phyloP scores from a whole-genome alignment of 257 asterid genomes.

The Solanum chiquidenum region DNA sequence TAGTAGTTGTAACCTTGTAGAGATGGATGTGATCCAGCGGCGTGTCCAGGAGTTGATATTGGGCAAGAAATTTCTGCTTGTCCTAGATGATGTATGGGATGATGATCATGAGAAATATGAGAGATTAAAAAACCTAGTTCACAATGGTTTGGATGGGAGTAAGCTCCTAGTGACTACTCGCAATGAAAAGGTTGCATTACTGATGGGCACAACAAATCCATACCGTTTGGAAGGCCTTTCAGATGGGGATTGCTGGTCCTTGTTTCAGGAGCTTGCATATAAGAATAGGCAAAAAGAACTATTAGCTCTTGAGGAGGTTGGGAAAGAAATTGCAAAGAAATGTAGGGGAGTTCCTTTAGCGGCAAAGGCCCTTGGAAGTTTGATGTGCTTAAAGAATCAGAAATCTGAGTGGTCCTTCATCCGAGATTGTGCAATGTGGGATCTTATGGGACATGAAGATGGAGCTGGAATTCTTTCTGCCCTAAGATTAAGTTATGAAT shows the following conservation, averaged over 20 bases:
- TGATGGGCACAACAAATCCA: constrained; percentile 13
- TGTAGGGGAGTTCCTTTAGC: constrained; percentile 69
- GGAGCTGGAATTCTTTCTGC: constrained; percentile 38
- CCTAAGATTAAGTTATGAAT: constrained; percentile 47
- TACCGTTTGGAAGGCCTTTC: constrained; percentile 41
- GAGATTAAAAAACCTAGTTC: neutral
- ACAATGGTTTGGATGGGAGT: neutral
- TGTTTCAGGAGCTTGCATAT: constrained; percentile 24
- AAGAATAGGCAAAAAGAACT: constrained; percentile 12
- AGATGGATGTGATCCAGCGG: neutral
- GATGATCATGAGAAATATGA: neutral
- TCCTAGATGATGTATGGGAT: constrained; percentile 12
- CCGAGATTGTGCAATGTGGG: constrained; percentile 48
- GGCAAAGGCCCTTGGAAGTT: constrained; percentile 55
- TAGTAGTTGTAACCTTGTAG: neutral
- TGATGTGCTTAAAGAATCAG: constrained; percentile 33
- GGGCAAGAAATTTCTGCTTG: neutral
- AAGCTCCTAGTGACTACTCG: constrained; percentile 3
- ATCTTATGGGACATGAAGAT: constrained; percentile 21
- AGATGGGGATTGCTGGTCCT: constrained; percentile 29
- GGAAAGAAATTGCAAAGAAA: constrained; percentile 39
- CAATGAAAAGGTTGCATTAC: neutral
- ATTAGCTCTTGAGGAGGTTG: constrained; percentile 11
- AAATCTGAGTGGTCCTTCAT: constrained; percentile 41
- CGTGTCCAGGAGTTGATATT: neutral